Evolutionary conservation across 257 asterid genomes (phyloP).

Genomic region (Solanum paucissectum): DNA sequence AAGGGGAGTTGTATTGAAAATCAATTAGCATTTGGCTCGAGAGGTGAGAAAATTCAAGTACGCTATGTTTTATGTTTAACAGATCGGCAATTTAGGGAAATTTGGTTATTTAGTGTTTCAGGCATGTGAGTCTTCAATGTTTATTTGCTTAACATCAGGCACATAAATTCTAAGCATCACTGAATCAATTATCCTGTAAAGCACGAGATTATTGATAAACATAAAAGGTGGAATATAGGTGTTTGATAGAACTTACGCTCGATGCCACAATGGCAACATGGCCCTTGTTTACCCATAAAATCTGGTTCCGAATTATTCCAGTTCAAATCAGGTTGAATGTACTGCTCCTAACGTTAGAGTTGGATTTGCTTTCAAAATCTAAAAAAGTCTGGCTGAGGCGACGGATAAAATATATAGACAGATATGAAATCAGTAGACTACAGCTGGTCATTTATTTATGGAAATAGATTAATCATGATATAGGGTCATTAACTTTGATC

Average conservation of each 20-base stretch:
- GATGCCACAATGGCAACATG: slow-evolving; percentile 17
- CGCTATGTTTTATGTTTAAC: background rate
- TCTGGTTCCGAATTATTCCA: background rate
- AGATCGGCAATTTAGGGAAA: background rate
- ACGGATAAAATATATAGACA: background rate
- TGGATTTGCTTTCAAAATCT: background rate
- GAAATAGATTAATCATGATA: background rate
- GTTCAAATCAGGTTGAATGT: background rate
- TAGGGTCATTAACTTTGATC: background rate
- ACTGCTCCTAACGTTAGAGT: background rate
- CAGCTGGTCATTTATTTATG: background rate
- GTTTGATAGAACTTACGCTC: slow-evolving; percentile 2
- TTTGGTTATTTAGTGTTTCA: background rate
- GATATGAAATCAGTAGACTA: background rate
- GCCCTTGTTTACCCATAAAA: slow-evolving; percentile 12
- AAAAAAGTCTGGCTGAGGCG: background rate
- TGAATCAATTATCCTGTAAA: background rate
- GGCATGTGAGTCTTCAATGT: background rate
- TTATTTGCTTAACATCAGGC: background rate
- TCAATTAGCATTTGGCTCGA: background rate
- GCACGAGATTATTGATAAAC: background rate
- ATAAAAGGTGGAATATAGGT: background rate
- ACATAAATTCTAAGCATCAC: background rate
- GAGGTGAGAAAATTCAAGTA: background rate
- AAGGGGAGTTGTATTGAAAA: background rate